These are phyloP conservation scores for Prunella vulgaris DNA, from an alignment of 257 asterid genomes.

Conservation along the genomic window DNA sequence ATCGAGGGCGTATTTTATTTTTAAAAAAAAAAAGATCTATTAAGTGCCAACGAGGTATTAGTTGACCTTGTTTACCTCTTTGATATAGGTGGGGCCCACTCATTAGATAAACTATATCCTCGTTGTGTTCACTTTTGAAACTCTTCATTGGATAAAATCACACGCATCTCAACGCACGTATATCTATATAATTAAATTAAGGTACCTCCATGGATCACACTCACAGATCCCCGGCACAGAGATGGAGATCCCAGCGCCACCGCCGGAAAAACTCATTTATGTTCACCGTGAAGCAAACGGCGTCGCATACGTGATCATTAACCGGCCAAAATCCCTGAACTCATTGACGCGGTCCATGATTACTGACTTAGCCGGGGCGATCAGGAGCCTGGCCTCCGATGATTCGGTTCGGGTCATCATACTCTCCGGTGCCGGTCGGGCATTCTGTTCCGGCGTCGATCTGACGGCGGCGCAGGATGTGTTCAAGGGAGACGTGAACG, in stretches of 20 bases:
- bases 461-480: slow-evolving; percentile 89
- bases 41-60: too few relatives aligned
- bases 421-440: slow-evolving; percentile 72
- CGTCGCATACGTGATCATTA: slow-evolving; percentile 57
- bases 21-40: too few relatives aligned
- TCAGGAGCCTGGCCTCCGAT: slow-evolving; percentile 52
- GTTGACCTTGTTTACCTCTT: too few relatives aligned
- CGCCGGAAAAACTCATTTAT: slow-evolving; percentile 57
- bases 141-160: background rate
- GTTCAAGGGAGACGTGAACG: slow-evolving; percentile 81
- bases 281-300: slow-evolving; percentile 55
- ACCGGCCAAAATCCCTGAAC: slow-evolving; percentile 83
- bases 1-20: too few relatives aligned
- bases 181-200: background rate
- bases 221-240: background rate
- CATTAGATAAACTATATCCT: too few relatives aligned
- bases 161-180: slow-evolving; percentile 27
- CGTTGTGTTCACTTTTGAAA: too few relatives aligned
- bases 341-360: slow-evolving; percentile 74
- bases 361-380: slow-evolving; percentile 49
- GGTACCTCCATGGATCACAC: background rate
- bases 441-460: slow-evolving; percentile 94
- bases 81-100: too few relatives aligned
- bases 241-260: slow-evolving; percentile 43
- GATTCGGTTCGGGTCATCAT: slow-evolving; percentile 64